Percentiles rank a stretch among this genome's conserved stretches.
Conservation (phyloP, 1,139 yeast species). For the Petasospora fabianii region DNA sequence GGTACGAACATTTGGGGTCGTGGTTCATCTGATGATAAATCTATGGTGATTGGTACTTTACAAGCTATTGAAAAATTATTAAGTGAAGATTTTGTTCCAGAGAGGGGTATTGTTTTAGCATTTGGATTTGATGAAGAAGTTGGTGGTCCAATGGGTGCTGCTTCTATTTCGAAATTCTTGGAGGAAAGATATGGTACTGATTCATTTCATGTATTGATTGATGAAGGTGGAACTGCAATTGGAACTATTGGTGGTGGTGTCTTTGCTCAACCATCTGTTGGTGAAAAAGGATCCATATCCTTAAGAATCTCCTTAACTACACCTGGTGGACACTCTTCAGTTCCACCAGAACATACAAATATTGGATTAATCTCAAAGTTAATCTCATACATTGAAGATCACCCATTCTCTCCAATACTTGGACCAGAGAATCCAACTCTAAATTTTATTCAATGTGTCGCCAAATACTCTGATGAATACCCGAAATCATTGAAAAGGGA, state of each 20-base stretch:
- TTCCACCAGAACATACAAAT: slow-evolving; percentile 72
- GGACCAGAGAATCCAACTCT: slow-evolving; percentile 47
- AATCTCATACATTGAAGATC: slow-evolving; percentile 45
- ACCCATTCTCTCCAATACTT: slow-evolving; percentile 44
- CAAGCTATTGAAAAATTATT: slow-evolving; percentile 56
- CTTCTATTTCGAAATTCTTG: slow-evolving; percentile 39
- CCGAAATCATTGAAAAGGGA: slow-evolving; percentile 15
- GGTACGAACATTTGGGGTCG: slow-evolving; percentile 60
- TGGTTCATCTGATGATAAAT: slow-evolving; percentile 63
- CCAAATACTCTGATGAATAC: slow-evolving; percentile 33
- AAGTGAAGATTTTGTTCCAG: slow-evolving; percentile 45
- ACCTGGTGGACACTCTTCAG: slow-evolving; percentile 71
- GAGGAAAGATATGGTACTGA: slow-evolving; percentile 51
- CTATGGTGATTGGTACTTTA: slow-evolving; percentile 48
- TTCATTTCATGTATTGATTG: slow-evolving; percentile 54
- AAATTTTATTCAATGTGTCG: slow-evolving; percentile 43
- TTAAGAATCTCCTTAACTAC: slow-evolving; percentile 44
- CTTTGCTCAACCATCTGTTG: slow-evolving; percentile 56
- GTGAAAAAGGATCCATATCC: slow-evolving; percentile 66
- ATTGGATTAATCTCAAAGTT: slow-evolving; percentile 65
- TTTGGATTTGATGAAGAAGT: slow-evolving; percentile 77
- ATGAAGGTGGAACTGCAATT: slow-evolving; percentile 44
- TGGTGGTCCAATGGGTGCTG: slow-evolving; percentile 57
- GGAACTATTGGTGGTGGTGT: slow-evolving; percentile 40
- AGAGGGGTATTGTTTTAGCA: slow-evolving; percentile 53